A percentile compares a stretch with the other conserved stretches of the same genome.
These are phyloP conservation scores for Claviceps capensis DNA, from an alignment of 2,329 filamentous ascomycete genomes.

Conservation along the genomic window DNA sequence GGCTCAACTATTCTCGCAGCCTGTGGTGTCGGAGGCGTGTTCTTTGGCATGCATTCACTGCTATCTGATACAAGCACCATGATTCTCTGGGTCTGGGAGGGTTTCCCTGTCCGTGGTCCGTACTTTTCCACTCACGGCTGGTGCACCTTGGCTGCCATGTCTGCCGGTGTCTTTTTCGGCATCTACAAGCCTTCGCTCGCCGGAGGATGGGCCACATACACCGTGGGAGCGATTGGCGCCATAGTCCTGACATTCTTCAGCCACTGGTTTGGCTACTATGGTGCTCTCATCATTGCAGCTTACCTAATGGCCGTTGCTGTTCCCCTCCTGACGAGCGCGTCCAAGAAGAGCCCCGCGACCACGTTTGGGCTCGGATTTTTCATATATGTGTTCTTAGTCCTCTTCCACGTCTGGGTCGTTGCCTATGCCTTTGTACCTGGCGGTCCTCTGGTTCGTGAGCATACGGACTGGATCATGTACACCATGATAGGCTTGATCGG, in stretches of 20 bases:
- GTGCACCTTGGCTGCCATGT: slow-evolving; percentile 78
- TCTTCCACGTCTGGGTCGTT: slow-evolving; percentile 98
- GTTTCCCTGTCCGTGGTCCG: slow-evolving; percentile 80
- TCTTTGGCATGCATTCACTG: slow-evolving; percentile 85
- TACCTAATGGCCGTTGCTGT: slow-evolving; percentile 75
- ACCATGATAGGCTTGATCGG: slow-evolving; percentile 75
- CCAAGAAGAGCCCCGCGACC: slow-evolving; percentile 60
- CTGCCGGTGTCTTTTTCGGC: slow-evolving; percentile 62
- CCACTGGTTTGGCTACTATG: slow-evolving; percentile 85
- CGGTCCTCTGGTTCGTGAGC: slow-evolving; percentile 81
- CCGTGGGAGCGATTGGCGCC: slow-evolving; percentile 65
- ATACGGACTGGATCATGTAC: slow-evolving; percentile 90
- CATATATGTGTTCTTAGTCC: slow-evolving; percentile 81
- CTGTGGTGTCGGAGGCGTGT: slow-evolving; percentile 65
- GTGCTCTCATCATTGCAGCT: slow-evolving; percentile 58
- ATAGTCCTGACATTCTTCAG: slow-evolving; percentile 60
- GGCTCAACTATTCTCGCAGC: slow-evolving; percentile 60
- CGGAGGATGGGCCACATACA: slow-evolving; percentile 68
- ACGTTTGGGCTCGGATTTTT: slow-evolving; percentile 85
- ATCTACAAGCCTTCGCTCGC: slow-evolving; percentile 57
- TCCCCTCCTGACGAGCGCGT: slow-evolving; percentile 60
- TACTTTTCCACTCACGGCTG: slow-evolving; percentile 82
- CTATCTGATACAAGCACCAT: slow-evolving; percentile 97
- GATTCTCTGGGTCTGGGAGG: slow-evolving; percentile 98
- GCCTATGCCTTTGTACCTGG: slow-evolving; percentile 97